Evolutionary conservation across 345 rosid species (phyloP).

Genomic region (Passiflora organensis): DNA sequence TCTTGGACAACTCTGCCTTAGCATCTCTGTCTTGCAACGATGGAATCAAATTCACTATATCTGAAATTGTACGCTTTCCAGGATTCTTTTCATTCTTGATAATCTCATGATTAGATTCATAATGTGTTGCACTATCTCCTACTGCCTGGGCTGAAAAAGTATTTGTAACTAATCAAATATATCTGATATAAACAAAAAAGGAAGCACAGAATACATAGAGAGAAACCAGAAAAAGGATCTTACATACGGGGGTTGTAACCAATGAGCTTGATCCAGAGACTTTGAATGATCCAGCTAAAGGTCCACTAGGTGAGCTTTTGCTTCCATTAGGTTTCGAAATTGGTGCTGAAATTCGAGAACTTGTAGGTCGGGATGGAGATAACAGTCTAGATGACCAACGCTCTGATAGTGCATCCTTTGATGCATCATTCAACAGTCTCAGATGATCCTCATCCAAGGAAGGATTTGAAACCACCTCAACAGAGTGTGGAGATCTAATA

Average conservation of each 20-base stretch:
- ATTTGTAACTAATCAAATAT: slow-evolving; percentile 26
- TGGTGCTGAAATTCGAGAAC: slow-evolving; percentile 39
- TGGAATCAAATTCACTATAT: slow-evolving; percentile 71
- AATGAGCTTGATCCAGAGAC: slow-evolving; percentile 37
- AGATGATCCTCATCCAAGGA: slow-evolving; percentile 48
- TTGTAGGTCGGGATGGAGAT: slow-evolving; percentile 51
- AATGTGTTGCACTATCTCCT: slow-evolving; percentile 33
- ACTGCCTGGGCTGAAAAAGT: slow-evolving; percentile 49
- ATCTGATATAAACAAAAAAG: slow-evolving; percentile 11
- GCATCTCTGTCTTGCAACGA: slow-evolving; percentile 59
- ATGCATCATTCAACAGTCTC: slow-evolving; percentile 37
- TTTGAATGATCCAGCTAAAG: slow-evolving; percentile 40
- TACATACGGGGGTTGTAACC: slow-evolving; percentile 70
- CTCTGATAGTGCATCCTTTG: slow-evolving; percentile 35
- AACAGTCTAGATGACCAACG: slow-evolving; percentile 42
- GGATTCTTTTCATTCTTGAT: slow-evolving; percentile 42
- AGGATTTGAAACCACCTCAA: slow-evolving; percentile 33
- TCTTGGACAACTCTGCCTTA: slow-evolving; percentile 38
- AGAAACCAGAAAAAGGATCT: slow-evolving; percentile 40
- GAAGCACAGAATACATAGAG: slow-evolving; percentile 3
- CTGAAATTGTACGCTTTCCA: slow-evolving; percentile 61
- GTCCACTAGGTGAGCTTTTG: slow-evolving; percentile 32
- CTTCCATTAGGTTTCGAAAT: slow-evolving; percentile 44
- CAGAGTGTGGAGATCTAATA: slow-evolving; percentile 51
- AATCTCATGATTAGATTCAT: slow-evolving; percentile 37